phyloP scores from a whole-genome alignment of 805 yeast genomes.

The Kodamaea kakaduensis region DNA sequence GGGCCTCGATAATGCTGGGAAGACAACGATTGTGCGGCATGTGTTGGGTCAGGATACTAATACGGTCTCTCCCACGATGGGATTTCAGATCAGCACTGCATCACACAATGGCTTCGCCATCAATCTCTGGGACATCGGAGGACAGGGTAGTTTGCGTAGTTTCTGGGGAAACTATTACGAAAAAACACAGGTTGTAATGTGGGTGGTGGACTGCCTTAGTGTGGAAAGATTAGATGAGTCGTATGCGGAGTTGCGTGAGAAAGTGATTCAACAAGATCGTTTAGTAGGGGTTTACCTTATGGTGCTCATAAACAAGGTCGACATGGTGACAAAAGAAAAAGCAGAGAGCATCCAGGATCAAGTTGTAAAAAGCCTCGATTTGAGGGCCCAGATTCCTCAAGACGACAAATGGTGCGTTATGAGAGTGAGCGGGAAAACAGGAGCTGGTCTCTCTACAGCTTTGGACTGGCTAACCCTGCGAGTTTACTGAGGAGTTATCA shows the following conservation, averaged over 20 bases:
- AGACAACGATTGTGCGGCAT: constrained; percentile 72
- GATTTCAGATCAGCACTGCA: constrained; percentile 74
- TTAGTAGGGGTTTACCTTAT: constrained; percentile 67
- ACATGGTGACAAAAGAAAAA: constrained; percentile 39
- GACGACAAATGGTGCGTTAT: constrained; percentile 24
- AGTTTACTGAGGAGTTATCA: constrained; percentile 14
- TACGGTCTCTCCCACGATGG: constrained; percentile 82
- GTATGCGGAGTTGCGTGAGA: constrained; percentile 55
- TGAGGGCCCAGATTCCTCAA: constrained; percentile 18
- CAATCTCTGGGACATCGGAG: constrained; percentile 88
- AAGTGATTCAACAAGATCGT: constrained; percentile 61
- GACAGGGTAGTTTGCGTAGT: constrained; percentile 37
- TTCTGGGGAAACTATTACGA: constrained; percentile 85
- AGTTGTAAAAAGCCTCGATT: constrained; percentile 16
- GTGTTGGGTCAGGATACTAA: constrained; percentile 48
- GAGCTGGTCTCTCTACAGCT: constrained; percentile 24
- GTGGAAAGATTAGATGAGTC: constrained; percentile 63
- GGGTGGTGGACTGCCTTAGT: constrained; percentile 78
- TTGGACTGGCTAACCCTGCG: constrained; percentile 26
- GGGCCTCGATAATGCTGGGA: constrained; percentile 90
- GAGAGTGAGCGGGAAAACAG: constrained; percentile 35
- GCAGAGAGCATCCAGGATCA: constrained; percentile 4
- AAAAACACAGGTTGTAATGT: constrained; percentile 64
- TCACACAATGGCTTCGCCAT: constrained; percentile 40
- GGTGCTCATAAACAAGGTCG: constrained; percentile 72